Base-by-base conservation (phyloP, 305 asterid genomes). In the Fraxinus ornus region DNA sequence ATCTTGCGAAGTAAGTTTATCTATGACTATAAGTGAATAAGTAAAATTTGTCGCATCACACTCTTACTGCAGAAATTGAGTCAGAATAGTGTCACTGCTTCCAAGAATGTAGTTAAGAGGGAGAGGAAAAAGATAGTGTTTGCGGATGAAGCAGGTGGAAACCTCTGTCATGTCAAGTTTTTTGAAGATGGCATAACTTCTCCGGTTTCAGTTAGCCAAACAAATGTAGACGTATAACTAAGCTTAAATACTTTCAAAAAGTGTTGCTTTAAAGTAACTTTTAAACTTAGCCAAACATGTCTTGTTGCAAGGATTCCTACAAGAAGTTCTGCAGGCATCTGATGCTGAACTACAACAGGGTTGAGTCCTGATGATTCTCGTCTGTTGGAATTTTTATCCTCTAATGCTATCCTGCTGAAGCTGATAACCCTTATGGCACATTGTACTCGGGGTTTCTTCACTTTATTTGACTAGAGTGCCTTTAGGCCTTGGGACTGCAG, bases 111-210 rank as follows among this genome's bases (percentile, higher is more conserved):
- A 19, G 75, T 44, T 37, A 89, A 87, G 28, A 87, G 85, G 84
- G 93, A 87, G 82, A 83, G 85, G 82, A 92, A 90, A 83, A 94
- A 89, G 87, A 90, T 95, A 62, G 79, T 82, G 81, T 94, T 95
- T 87, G 98, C 99, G 1, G 99, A 95, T 83, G 99, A 93, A 89
- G 93, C 94, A 80, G 99, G 98, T 68, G 95, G 92, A 79, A 81
- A 83, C 84, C 97, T 95, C 10, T 94, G 98, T 68, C 91, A 90
- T 80, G 89, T 93, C 88, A 95, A 86, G 87, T 87, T 82, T 80
- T 93, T 92, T 66, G 88, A 87, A 64, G 83, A 86, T 70, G 89
- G 77, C 22, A 41, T 37, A 79, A 80, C 85, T 32, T 82, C 91
- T 24, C 84, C 85, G 32, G 82, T 82, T 22, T 57, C 90, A 75